phyloP scores from a whole-genome alignment of 1,139 yeast genomes.

The Groenewaldozyma sp. region DNA sequence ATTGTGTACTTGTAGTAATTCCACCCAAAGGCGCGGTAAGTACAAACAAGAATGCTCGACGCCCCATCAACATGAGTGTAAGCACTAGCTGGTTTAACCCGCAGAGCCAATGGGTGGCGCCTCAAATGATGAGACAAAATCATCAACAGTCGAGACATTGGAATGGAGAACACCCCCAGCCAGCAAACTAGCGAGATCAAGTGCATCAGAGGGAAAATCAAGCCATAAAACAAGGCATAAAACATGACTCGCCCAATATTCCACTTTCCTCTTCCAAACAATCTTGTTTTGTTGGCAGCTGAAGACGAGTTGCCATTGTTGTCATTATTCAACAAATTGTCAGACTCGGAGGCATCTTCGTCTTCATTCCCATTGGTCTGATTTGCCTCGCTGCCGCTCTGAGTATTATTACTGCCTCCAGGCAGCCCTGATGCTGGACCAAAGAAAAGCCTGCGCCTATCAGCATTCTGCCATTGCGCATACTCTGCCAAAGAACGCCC shows the following conservation, averaged over 20 bases:
- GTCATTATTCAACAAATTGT: constrained; percentile 4
- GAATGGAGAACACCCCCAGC: constrained; percentile 82
- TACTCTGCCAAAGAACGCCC: constrained; percentile 83
- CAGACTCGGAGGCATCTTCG: constrained; percentile 15
- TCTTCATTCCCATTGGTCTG: constrained; percentile 6
- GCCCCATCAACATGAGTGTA: constrained; percentile 28
- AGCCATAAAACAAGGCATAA: constrained; percentile 58
- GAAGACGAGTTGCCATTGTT: no score
- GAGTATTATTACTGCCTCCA: constrained; percentile 1
- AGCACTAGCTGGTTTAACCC: constrained; percentile 47
- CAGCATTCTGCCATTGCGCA: constrained; percentile 67
- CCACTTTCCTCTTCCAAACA: constrained; percentile 94
- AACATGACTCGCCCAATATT: constrained; percentile 72
- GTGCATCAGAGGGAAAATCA: constrained; percentile 60
- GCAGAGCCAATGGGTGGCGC: constrained; percentile 81
- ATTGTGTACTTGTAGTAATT: constrained; percentile 94
- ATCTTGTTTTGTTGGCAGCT: constrained; percentile 31
- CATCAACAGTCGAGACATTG: constrained; percentile 73
- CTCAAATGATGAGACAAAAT: constrained; percentile 71
- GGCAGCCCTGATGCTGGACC: constrained; percentile 44
- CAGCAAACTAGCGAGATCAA: constrained; percentile 57
- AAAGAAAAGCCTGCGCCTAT: constrained; percentile 56
- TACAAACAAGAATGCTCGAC: constrained; percentile 53
- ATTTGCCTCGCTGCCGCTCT: background rate
- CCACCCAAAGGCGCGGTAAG: constrained; percentile 84